phyloP scores from a whole-genome alignment of 1,139 yeast species.

The Zygosaccharomyces sapae region DNA sequence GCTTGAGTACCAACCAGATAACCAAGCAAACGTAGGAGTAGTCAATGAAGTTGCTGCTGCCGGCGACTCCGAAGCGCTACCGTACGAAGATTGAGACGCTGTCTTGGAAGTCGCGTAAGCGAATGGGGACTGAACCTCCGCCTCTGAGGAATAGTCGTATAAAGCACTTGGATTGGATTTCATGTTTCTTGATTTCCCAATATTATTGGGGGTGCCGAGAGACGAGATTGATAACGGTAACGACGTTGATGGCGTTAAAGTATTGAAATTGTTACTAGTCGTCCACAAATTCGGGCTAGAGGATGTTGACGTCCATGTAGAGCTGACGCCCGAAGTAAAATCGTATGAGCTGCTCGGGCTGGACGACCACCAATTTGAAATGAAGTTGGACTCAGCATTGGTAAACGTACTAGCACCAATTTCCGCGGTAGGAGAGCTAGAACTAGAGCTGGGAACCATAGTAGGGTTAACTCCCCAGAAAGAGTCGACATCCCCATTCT shows the following conservation, averaged over 20 bases:
- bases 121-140: not conserved
- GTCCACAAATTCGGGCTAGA: not conserved
- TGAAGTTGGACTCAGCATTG: not conserved
- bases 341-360: not conserved
- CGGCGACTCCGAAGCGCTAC: not conserved
- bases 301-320: not conserved
- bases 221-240: not conserved
- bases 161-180: not conserved
- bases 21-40: conserved; percentile 1
- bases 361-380: not conserved
- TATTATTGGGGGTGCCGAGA: not conserved
- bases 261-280: not conserved
- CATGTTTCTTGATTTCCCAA: not conserved
- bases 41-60: not conserved
- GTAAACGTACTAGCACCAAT: too few relatives aligned
- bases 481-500: not conserved
- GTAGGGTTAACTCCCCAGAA: not conserved
- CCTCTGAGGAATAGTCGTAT: not conserved
- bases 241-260: not conserved
- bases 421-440: too few relatives aligned
- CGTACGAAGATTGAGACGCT: not conserved
- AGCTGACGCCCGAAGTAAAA: not conserved
- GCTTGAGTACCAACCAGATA: conserved; percentile 5
- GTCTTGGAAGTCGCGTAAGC: not conserved
- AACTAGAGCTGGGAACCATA: too few relatives aligned